Base-by-base conservation (phyloP, 164 flowering plant genomes). In the Chimonanthus praecox region DNA sequence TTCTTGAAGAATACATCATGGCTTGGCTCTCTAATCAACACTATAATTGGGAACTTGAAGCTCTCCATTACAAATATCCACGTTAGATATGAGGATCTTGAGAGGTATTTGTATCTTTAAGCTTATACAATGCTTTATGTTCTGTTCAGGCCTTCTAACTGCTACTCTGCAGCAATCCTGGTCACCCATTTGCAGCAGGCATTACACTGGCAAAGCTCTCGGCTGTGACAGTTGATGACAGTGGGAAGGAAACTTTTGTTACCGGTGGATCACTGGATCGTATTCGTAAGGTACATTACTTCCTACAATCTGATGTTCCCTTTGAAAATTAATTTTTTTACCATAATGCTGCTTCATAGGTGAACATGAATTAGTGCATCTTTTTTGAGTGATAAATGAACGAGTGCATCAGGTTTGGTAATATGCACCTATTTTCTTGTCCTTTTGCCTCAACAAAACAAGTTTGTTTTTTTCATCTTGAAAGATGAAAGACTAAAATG, bases 121-220 rank as follows among this genome's bases (percentile, higher is more conserved):
- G 33, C 65, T 66, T n/a, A 44, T 64, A 8, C 16, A 48, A 48
- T 49, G 21, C 47, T 45, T 58, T 45, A 47, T 18, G 33, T 69
- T 47, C 45, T 69, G 16, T 64, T 6, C 60, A 49, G 73, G 60
- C 73, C 79, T 84, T 16, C 72, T 72, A n/a, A 61, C 44, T 76
- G 71, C 69, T 48, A 6, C 74, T 71, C 73, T 84, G 77, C 75
- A 96, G 99, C 92, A 90, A 96, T 82, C 93, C 91, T 68, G 97
- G 97, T 54, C 98, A 94, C 75, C 92, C 99, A 71, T 96, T 94
- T 92, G 94, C 98, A 67, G 91, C 91, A 82, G 99, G 99, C 49
- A 69, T 90, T 78, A 92, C 90, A 58, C 83, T 96, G 82, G 92
- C 88, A 82, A 91, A 86, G 82, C 92, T 96, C 67, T 88, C 90